These are phyloP conservation scores for Toxicodendron radicans DNA, from an alignment of 345 rosid species.

Conservation along the genomic window DNA sequence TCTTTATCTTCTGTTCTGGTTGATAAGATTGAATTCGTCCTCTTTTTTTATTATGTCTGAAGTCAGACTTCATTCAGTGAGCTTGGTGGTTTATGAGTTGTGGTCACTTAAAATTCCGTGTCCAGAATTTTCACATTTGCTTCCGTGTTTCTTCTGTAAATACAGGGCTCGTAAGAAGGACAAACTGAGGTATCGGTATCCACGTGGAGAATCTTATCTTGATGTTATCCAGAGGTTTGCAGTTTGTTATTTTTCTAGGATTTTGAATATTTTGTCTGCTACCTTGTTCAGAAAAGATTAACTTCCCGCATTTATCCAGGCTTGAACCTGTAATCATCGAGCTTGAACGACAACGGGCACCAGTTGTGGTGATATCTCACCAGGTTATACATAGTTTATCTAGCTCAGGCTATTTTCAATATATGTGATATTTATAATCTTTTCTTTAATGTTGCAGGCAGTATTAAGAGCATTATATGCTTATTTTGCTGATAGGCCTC, in stretches of 20 bases:
- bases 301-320: constrained; percentile 46
- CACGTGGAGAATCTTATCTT: constrained; percentile 98
- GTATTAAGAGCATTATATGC: constrained; percentile 99
- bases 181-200: constrained; percentile 90
- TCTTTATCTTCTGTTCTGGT: constrained; percentile 11
- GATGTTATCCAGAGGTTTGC: constrained; percentile 96
- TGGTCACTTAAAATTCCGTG: neutral
- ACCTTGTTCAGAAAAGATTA: constrained; percentile 4
- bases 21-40: constrained; percentile 4
- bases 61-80: neutral
- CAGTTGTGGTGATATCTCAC: constrained; percentile 96
- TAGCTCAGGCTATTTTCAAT: constrained; percentile 8
- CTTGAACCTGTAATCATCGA: constrained; percentile 98
- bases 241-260: neutral
- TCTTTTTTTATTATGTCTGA: neutral
- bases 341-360: constrained; percentile 97
- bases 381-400: constrained; percentile 55
- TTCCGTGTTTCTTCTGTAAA: neutral
- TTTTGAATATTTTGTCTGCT: neutral
- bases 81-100: neutral
- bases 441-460: constrained; percentile 55
- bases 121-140: neutral
- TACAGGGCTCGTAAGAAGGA: constrained; percentile 83
- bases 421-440: neutral
- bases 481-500: constrained; percentile 97